Evolutionary conservation across 345 rosid species (phyloP).

Genomic region (Eucalyptus decipiens): DNA sequence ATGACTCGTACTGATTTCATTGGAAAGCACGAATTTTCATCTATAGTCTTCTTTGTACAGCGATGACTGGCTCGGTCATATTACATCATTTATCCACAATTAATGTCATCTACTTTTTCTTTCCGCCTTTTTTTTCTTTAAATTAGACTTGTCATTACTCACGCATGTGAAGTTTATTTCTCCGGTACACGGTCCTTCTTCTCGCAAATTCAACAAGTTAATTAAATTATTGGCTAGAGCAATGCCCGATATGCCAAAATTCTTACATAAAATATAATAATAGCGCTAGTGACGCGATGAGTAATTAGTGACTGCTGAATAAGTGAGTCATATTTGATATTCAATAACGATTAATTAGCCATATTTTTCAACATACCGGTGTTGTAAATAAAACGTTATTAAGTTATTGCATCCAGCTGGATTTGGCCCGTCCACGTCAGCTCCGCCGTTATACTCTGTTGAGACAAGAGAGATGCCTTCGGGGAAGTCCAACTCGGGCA

Average conservation of each 20-base stretch:
- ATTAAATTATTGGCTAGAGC: not conserved
- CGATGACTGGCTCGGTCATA: accelerated
- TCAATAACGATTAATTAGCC: not conserved
- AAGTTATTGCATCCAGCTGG: not conserved
- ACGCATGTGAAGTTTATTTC: not conserved
- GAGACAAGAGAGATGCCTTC: conserved; percentile 13
- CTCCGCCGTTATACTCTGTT: not conserved
- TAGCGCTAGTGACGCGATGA: not conserved
- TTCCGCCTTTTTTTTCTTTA: accelerated
- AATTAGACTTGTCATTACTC: not conserved
- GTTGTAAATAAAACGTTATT: not conserved
- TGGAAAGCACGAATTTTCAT: not conserved
- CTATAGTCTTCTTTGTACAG: not conserved
- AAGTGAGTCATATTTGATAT: not conserved
- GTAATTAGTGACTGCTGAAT: not conserved
- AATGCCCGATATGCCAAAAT: not conserved
- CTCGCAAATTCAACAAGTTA: not conserved
- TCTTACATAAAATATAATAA: not conserved
- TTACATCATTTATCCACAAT: not conserved
- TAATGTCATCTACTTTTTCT: not conserved
- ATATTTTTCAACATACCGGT: not conserved
- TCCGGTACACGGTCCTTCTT: accelerated
- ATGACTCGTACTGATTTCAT: not conserved
- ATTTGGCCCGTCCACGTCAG: not conserved
- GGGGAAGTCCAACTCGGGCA: conserved; percentile 45